A percentile compares a stretch with the other conserved stretches of the same genome.
These are phyloP conservation scores for Casuarina equisetifolia DNA, from an alignment of 306 rosid species.

Conservation along the genomic window DNA sequence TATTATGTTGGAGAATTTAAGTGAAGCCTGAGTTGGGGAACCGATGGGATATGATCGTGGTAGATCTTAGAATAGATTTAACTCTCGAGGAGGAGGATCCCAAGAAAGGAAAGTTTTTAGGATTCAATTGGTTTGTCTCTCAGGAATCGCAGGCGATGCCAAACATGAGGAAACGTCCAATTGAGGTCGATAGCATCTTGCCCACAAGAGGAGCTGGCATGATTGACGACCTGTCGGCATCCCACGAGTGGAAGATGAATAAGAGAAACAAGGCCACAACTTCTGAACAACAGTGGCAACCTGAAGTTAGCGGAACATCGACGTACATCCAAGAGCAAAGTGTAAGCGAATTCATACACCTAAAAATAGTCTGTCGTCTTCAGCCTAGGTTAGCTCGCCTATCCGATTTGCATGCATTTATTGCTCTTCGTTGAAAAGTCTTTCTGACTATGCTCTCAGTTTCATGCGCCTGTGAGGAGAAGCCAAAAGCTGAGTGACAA, in stretches of 20 bases:
- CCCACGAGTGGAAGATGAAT: constrained; percentile 27
- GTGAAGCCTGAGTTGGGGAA: not conserved
- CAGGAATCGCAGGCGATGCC: constrained; percentile 33
- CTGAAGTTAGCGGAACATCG: constrained; percentile 13
- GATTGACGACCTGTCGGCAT: constrained; percentile 15
- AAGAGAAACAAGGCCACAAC: constrained; percentile 30
- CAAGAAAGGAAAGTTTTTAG: not conserved
- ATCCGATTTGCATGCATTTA: not conserved
- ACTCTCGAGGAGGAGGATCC: not conserved
- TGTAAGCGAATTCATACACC: constrained; percentile 16
- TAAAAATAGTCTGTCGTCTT: not conserved
- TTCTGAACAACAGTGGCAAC: constrained; percentile 39
- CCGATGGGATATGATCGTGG: not conserved
- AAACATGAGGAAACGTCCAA: constrained; percentile 46
- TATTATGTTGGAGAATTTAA: not conserved
- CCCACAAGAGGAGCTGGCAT: constrained; percentile 11
- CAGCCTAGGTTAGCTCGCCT: no score
- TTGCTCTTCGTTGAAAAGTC: not conserved
- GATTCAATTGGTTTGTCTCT: not conserved
- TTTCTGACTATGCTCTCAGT: constrained; percentile 17
- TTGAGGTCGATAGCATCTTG: constrained; percentile 27
- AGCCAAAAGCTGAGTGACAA: constrained; percentile 74
- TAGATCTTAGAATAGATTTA: not conserved
- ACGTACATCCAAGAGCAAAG: constrained; percentile 26
- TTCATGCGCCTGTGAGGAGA: constrained; percentile 43